Conservation (phyloP, 2,329 filamentous ascomycete species). For the Neofusicoccum laricinum region DNA sequence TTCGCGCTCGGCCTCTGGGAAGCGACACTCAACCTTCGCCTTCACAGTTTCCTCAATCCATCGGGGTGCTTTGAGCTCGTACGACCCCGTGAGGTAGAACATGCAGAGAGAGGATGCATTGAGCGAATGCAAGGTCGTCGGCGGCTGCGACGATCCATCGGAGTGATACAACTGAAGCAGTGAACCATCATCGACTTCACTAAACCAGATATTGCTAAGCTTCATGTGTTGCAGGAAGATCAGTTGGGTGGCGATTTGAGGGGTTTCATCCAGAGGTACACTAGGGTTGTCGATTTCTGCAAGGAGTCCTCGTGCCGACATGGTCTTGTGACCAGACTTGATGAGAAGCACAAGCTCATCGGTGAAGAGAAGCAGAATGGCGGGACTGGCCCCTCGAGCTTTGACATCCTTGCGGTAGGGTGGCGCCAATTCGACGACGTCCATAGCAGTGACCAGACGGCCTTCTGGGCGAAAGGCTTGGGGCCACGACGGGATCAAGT, state of each 20-base stretch:
- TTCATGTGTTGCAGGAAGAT: conserved; percentile 71
- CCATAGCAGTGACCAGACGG: conserved; percentile 75
- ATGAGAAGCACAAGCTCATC: conserved; percentile 76
- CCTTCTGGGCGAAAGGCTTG: conserved; percentile 67
- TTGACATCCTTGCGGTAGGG: conserved; percentile 59
- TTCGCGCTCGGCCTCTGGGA: conserved; percentile 79
- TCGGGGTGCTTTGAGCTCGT: conserved; percentile 73
- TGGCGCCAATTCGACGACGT: conserved; percentile 72
- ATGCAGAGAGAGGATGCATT: conserved; percentile 23
- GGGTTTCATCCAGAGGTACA: conserved; percentile 33
- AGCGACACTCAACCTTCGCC: conserved; percentile 80
- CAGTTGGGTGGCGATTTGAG: conserved; percentile 52
- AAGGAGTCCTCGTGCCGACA: conserved; percentile 73
- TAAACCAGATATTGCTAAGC: conserved; percentile 69
- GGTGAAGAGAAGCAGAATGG: conserved; percentile 79
- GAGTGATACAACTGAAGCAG: conserved; percentile 24
- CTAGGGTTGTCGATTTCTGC: conserved; percentile 83
- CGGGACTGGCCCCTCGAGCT: conserved; percentile 45
- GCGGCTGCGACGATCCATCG: conserved; percentile 47
- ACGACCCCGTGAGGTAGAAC: conserved; percentile 70
- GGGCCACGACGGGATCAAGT: conserved; percentile 77
- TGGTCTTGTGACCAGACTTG: conserved; percentile 61
- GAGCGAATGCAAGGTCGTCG: conserved; percentile 20
- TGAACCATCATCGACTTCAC: conserved; percentile 46
- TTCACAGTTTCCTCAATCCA: conserved; percentile 84